Conservation (phyloP, 306 rosid genomes). For the Luffa aegyptiaca region DNA sequence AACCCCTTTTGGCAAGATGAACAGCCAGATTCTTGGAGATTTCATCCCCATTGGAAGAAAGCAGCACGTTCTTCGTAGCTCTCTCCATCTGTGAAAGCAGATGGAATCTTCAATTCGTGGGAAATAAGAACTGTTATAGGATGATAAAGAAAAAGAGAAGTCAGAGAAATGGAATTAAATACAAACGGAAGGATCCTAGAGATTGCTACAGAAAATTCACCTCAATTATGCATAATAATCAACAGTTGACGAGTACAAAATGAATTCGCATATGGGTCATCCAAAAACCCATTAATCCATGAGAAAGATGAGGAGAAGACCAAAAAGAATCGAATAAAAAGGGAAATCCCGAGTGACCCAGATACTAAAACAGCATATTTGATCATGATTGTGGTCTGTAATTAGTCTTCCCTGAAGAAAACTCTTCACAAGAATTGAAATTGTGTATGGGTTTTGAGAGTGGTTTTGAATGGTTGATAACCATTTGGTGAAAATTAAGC, state of each 20-base stretch:
- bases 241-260: background rate
- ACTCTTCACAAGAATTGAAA: no score
- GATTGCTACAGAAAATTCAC: background rate
- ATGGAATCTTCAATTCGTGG: background rate
- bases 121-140: background rate
- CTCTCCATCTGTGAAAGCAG: slow-evolving; percentile 9
- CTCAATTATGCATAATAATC: background rate
- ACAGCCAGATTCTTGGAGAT: slow-evolving; percentile 53
- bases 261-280: background rate
- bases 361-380: no score
- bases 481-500: no score
- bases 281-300: background rate
- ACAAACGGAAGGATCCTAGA: background rate
- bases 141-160: background rate
- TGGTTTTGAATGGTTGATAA: no score
- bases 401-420: no score
- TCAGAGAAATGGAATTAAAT: background rate
- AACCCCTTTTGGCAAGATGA: slow-evolving; percentile 64
- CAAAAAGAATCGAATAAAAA: background rate
- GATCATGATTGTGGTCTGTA: no score
- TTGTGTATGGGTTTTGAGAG: no score
- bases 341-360: no score
- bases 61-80: slow-evolving; percentile 41
- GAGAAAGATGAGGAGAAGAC: background rate
- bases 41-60: slow-evolving; percentile 60